These are phyloP conservation scores for Blastomyces gilchristii DNA, from an alignment of 2,329 filamentous ascomycete species.

Conservation along the genomic window DNA sequence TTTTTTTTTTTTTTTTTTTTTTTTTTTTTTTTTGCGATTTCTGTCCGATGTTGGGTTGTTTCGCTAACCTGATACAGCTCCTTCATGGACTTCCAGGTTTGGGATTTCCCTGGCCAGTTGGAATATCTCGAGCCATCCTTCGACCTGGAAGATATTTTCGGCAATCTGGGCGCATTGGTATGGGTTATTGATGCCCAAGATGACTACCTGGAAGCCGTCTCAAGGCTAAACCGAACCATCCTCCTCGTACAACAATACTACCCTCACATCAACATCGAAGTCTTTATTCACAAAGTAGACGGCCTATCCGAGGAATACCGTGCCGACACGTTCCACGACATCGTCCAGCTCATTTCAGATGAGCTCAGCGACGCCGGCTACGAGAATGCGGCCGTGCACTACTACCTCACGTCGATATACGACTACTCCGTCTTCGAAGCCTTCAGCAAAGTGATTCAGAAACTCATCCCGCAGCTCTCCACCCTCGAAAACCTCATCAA, in stretches of 20 bases:
- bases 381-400: conserved; percentile 86
- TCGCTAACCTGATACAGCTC: conserved; percentile 49
- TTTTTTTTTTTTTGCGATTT: too few relatives aligned
- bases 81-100: conserved; percentile 98
- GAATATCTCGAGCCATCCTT: conserved; percentile 85
- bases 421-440: conserved; percentile 98
- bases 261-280: conserved; percentile 90
- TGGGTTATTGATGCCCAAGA: conserved; percentile 99
- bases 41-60: neutral
- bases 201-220: conserved; percentile 87
- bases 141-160: conserved; percentile 87
- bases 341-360: conserved; percentile 91
- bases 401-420: conserved; percentile 95
- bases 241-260: conserved; percentile 79
- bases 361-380: conserved; percentile 88
- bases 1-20: too few relatives aligned
- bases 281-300: conserved; percentile 98
- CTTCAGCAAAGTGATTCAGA: conserved; percentile 96
- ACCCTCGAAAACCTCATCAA: conserved; percentile 91
- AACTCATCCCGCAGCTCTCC: conserved; percentile 84
- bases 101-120: conserved; percentile 93
- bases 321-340: conserved; percentile 89
- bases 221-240: conserved; percentile 77
- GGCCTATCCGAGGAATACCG: conserved; percentile 96
- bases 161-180: conserved; percentile 84